phyloP scores from a whole-genome alignment of 768 basidiomycete genomes.

The Pisolithus orientalis region DNA sequence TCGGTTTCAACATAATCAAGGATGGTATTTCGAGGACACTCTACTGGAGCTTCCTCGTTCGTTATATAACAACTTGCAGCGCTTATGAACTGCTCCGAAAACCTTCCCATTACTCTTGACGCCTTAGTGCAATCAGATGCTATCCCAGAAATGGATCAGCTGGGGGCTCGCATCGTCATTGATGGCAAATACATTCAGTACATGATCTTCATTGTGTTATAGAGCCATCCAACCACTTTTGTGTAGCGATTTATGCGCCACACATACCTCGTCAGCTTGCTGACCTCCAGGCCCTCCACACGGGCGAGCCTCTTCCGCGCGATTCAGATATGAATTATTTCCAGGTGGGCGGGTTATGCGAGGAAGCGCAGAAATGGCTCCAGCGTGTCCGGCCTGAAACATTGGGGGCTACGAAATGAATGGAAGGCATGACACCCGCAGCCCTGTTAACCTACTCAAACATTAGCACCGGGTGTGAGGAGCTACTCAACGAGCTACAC shows the following conservation, averaged over 20 bases:
- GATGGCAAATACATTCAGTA: slow-evolving; percentile 47
- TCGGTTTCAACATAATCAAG: slow-evolving; percentile 34
- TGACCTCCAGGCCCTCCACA: slow-evolving; percentile 66
- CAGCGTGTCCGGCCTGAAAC: slow-evolving; percentile 56
- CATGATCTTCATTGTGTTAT: neutral
- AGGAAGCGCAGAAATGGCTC: slow-evolving; percentile 67
- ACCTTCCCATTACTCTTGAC: slow-evolving; percentile 41
- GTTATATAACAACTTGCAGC: slow-evolving; percentile 32
- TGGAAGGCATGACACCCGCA: slow-evolving; percentile 90
- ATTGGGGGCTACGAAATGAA: slow-evolving; percentile 81
- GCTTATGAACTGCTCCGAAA: slow-evolving; percentile 70
- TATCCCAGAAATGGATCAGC: slow-evolving; percentile 30
- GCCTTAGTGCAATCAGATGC: slow-evolving; percentile 42
- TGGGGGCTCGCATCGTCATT: slow-evolving; percentile 58
- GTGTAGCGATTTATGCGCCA: slow-evolving; percentile 51
- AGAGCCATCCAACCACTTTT: neutral
- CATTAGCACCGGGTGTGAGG: slow-evolving; percentile 43
- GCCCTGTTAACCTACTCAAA: slow-evolving; percentile 62
- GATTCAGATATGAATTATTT: slow-evolving; percentile 69
- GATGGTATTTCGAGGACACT: slow-evolving; percentile 41
- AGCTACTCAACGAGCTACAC: neutral
- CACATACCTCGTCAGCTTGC: slow-evolving; percentile 68
- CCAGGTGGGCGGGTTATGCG: slow-evolving; percentile 59
- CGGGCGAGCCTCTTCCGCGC: slow-evolving; percentile 68
- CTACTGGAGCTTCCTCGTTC: neutral